Evolutionary conservation across 495 filamentous ascomycete genomes (phyloP).

Genomic region (Letharia columbiana): DNA sequence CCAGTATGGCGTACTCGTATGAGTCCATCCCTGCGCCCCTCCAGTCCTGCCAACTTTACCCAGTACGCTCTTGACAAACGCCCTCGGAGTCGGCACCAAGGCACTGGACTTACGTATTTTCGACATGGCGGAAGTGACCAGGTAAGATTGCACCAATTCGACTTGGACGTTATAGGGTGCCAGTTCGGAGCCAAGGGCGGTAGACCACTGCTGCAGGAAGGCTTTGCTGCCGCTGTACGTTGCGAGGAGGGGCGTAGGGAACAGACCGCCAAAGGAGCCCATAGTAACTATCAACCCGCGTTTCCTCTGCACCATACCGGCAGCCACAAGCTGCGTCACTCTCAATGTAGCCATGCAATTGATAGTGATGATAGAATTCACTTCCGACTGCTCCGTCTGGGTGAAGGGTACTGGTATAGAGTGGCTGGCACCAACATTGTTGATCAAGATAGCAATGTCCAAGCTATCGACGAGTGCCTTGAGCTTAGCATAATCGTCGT

Average conservation of each 20-base stretch:
- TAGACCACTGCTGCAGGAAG: conserved; percentile 95
- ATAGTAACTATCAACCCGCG: conserved; percentile 91
- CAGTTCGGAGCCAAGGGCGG: conserved; percentile 74
- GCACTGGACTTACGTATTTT: conserved; percentile 75
- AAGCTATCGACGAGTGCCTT: conserved; percentile 56
- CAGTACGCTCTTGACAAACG: conserved; percentile 72
- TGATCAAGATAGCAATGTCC: conserved; percentile 82
- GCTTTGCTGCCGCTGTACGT: conserved; percentile 98
- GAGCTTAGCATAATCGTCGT: conserved; percentile 68
- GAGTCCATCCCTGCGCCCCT: conserved; percentile 62
- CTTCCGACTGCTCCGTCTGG: conserved; percentile 65
- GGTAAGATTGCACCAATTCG: conserved; percentile 77
- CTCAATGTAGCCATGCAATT: conserved; percentile 86
- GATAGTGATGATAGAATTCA: conserved; percentile 84
- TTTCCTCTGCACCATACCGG: conserved; percentile 72
- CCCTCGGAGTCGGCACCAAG: conserved; percentile 69
- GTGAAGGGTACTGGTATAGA: conserved; percentile 85
- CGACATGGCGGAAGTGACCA: conserved; percentile 91
- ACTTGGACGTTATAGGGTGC: conserved; percentile 71
- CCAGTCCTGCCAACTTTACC: conserved; percentile 73
- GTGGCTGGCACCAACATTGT: conserved; percentile 95
- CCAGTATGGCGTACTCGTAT: conserved; percentile 88
- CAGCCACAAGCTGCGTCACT: conserved; percentile 74
- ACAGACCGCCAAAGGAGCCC: conserved; percentile 86
- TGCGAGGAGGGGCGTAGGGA: conserved; percentile 86